phyloP scores from a whole-genome alignment of 1,284 basidiomycete species.

The Ceraceosorus bombacis region DNA sequence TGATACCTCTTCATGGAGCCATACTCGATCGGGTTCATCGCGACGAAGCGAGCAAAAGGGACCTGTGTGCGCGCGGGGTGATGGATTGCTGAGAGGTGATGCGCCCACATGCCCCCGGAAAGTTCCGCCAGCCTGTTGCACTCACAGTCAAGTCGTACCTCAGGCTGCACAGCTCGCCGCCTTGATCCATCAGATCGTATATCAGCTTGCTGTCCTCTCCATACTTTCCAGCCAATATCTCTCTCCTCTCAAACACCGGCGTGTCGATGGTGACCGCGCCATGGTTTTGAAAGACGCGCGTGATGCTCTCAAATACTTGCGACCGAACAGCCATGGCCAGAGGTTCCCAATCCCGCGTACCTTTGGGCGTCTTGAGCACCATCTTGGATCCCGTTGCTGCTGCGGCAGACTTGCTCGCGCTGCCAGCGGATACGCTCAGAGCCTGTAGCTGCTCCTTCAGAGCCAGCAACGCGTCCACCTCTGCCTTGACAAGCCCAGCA shows the following conservation, averaged over 20 bases:
- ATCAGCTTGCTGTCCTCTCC: constrained; percentile 92
- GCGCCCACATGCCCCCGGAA: not conserved
- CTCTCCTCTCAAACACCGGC: constrained; percentile 94
- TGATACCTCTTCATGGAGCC: constrained; percentile 78
- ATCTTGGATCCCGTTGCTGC: constrained; percentile 29
- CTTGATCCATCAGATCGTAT: constrained; percentile 95
- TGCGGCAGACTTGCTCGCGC: constrained; percentile 5
- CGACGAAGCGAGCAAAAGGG: constrained; percentile 87
- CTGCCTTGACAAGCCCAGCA: constrained; percentile 22
- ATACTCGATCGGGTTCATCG: constrained; percentile 76
- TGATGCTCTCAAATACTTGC: constrained; percentile 80
- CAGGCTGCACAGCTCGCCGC: constrained; percentile 90
- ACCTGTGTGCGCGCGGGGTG: constrained; percentile 51
- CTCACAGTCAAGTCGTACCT: constrained; percentile 85
- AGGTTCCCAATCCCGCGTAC: constrained; percentile 90
- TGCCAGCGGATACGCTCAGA: constrained; percentile 17
- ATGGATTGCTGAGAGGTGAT: not conserved
- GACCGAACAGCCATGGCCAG: constrained; percentile 87
- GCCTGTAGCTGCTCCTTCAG: constrained; percentile 32
- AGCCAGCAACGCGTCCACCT: constrained; percentile 29
- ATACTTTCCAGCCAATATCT: constrained; percentile 80
- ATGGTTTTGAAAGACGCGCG: constrained; percentile 77
- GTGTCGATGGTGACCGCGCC: constrained; percentile 92
- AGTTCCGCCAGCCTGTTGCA: no score
- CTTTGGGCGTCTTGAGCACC: constrained; percentile 56